Evolutionary conservation across 192 early-diverging fungal species (phyloP).

Genomic region (Obelidium mucronatum): DNA sequence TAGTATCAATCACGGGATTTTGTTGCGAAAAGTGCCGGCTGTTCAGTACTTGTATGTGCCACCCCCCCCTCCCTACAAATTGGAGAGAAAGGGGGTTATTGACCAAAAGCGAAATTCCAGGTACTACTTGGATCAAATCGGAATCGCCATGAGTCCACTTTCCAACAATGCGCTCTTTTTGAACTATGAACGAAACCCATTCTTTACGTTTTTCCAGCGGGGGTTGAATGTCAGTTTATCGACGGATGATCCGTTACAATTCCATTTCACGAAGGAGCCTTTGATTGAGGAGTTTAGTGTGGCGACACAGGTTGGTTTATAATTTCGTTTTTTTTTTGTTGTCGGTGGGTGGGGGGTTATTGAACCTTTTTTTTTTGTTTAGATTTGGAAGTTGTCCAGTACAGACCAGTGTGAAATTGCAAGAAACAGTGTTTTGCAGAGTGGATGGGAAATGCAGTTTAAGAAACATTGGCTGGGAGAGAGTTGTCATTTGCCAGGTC

Average conservation of each 20-base stretch:
- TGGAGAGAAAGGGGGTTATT: too few relatives aligned
- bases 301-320: constrained; percentile 78
- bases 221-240: constrained; percentile 93
- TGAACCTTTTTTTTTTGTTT: not conserved
- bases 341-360: too few relatives aligned
- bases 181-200: constrained; percentile 91
- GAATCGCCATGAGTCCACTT: constrained; percentile 95
- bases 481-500: constrained; percentile 75
- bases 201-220: constrained; percentile 89
- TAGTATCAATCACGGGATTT: constrained; percentile 91
- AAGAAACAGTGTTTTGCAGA: constrained; percentile 86
- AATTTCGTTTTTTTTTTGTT: not conserved
- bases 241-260: constrained; percentile 95
- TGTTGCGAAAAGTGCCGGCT: constrained; percentile 91
- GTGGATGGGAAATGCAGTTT: constrained; percentile 87
- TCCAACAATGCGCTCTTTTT: constrained; percentile 97
- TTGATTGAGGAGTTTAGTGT: constrained; percentile 97
- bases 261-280: constrained; percentile 97
- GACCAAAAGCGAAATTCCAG: constrained; percentile 35
- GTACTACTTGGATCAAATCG: constrained; percentile 94
- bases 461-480: constrained; percentile 93
- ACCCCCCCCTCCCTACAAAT: too few relatives aligned
- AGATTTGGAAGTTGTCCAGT: constrained; percentile 93
- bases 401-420: constrained; percentile 96
- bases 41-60: constrained; percentile 81